A percentile compares a stretch with the other conserved stretches of the same genome.
phyloP scores from a whole-genome alignment of 2,329 filamentous ascomycete species.

The Neurospora sp. region DNA sequence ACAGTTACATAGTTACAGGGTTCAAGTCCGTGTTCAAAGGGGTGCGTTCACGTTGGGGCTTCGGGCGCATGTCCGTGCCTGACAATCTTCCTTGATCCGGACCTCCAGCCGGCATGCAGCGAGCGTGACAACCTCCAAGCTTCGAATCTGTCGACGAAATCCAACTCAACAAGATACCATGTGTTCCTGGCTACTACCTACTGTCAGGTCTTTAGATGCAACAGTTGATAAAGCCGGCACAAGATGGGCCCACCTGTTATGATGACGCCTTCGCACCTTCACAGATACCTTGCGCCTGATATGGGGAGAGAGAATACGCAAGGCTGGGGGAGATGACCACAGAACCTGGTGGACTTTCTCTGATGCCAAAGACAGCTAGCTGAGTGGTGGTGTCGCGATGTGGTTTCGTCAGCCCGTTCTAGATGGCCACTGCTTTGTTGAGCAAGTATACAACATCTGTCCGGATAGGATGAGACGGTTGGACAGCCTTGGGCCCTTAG shows the following conservation, averaged over 20 bases:
- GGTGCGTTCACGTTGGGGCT: neutral
- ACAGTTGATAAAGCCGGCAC: neutral
- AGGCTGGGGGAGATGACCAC: neutral
- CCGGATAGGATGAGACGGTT: neutral
- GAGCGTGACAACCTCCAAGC: neutral
- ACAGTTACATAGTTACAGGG: neutral
- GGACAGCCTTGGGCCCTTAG: neutral
- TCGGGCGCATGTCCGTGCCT: neutral
- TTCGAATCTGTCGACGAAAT: neutral
- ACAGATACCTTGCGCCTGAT: neutral
- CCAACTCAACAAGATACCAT: neutral
- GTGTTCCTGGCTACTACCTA: neutral
- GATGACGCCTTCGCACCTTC: neutral
- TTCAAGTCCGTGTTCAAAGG: neutral
- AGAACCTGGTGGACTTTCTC: neutral
- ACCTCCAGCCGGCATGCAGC: neutral
- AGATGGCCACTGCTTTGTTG: neutral
- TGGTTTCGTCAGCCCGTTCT: neutral
- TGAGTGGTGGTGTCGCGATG: no score
- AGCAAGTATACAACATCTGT: neutral
- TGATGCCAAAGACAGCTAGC: neutral
- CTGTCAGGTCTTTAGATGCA: neutral
- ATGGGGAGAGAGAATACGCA: neutral
- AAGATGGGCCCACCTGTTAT: neutral
- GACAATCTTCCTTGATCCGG: neutral